These are phyloP conservation scores for Pouteria campechiana DNA, from an alignment of 179 eudicot genomes.

Conservation along the genomic window DNA sequence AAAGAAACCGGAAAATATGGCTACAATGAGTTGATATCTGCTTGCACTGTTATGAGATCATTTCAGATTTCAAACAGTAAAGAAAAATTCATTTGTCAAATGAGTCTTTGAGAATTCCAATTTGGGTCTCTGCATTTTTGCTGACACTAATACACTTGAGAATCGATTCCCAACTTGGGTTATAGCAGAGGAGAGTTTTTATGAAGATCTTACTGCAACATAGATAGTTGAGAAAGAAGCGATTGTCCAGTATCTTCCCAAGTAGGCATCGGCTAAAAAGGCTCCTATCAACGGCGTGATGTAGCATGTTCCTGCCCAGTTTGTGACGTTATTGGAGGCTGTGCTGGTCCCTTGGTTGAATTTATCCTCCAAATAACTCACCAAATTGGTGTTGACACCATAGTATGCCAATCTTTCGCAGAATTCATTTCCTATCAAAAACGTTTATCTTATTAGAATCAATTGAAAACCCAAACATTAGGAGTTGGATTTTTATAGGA, in stretches of 20 bases:
- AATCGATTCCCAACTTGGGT: no score
- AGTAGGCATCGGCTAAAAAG: slow-evolving; percentile 60
- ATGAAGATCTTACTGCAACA: slow-evolving; percentile 52
- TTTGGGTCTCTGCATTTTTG: no score
- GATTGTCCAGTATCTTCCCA: slow-evolving; percentile 59
- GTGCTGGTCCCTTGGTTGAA: slow-evolving; percentile 30
- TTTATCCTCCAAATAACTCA: slow-evolving; percentile 31
- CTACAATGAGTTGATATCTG: no score
- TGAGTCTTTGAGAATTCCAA: no score
- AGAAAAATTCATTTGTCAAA: no score
- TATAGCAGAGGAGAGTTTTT: no score
- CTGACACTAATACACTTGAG: no score
- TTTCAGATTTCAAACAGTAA: no score
- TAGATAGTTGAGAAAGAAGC: slow-evolving; percentile 51
- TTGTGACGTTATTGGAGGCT: slow-evolving; percentile 44
- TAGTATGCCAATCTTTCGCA: slow-evolving; percentile 68
- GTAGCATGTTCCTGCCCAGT: slow-evolving; percentile 68
- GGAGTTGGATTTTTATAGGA: no score
- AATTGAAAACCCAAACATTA: no score
- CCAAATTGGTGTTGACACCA: slow-evolving; percentile 56
- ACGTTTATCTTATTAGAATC: not conserved
- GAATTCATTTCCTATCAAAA: slow-evolving; percentile 40
- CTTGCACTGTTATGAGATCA: no score
- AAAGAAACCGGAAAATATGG: no score
- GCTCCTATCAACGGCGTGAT: slow-evolving; percentile 58